Base-by-base conservation (phyloP, 768 basidiomycete species). In the Suillus cothurnatus region DNA sequence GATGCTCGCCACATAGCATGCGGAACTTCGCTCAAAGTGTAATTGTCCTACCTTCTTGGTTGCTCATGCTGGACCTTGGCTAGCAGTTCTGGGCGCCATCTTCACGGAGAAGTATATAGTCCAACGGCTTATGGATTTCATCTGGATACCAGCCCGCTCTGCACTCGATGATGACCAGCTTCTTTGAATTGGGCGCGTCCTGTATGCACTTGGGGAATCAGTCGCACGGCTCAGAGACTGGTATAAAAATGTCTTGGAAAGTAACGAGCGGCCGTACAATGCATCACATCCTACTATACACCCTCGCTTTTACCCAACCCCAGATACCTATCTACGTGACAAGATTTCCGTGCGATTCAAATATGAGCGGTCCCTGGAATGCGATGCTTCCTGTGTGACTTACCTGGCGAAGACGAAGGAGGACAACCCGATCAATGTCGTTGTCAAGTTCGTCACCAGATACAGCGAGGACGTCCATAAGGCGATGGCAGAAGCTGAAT, bases 381-480 rank as follows among this genome's bases (percentile, higher is more conserved):
- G 5, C 0, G 7, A 69, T 3, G 15, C 61, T 1, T 61, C 64
- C 3, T 78, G 74, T 39, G 67, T 73, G 6, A 73, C 70, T 1
- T 77, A 71, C 67, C 69, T 58, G 2, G 74, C 73, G 14, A 61
- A 62, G 62, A 71, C 64, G 17, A 1, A 56, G 2, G 60, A 52
- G 55, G 38, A 53, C 14, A 39, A 50, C 0, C 60, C 31, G 3
- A 61, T 36, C 31, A 61, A 67, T 26, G 65, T 80, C 12, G 74
- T 80, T 0, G 73, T 82, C 61, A 82, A 81, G 66, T 82, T 82
- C 52, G 76, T 76, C 49, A 66, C 68, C 19, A 63, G 70, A 7
- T 82, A 82, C 63, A 71, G 77, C 31, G 64, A 15, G 8, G 73
- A 70, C 8, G 77, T 70, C 0, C 81, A 82, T 64, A 34, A 63